Evolutionary conservation across 2,329 filamentous ascomycete species (phyloP).

Genomic region (Exophiala oligosperma): DNA sequence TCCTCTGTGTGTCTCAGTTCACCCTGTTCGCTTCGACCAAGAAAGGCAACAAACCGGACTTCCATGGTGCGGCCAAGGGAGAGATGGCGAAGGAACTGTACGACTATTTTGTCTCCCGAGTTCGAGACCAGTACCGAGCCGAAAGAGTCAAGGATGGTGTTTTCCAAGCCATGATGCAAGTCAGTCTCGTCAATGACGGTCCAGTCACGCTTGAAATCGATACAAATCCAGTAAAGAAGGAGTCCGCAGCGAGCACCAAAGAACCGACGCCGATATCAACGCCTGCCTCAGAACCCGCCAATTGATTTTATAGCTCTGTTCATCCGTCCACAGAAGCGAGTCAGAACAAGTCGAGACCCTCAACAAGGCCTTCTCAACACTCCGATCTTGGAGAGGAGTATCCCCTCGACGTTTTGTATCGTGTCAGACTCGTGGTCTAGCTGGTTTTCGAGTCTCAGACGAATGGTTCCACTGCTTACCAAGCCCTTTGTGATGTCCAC

Average conservation of each 20-base stretch:
- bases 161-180: constrained; percentile 99
- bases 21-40: constrained; percentile 91
- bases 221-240: constrained; percentile 45
- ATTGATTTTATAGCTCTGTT: not conserved
- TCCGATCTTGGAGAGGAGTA: too few species aligned
- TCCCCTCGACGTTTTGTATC: too few species aligned
- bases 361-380: too few species aligned
- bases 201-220: constrained; percentile 53
- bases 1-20: constrained; percentile 98
- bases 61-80: constrained; percentile 80
- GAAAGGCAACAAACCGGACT: constrained; percentile 93
- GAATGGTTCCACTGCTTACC: not conserved
- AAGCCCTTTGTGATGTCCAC: not conserved
- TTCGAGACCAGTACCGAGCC: constrained; percentile 68
- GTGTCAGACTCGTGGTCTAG: not conserved
- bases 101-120: constrained; percentile 75
- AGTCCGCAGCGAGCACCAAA: constrained; percentile 25
- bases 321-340: too few species aligned
- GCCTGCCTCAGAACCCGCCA: constrained; percentile 1
- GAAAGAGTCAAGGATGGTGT: constrained; percentile 90
- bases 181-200: constrained; percentile 84
- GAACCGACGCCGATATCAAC: constrained; percentile 12
- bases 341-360: not conserved
- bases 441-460: not conserved
- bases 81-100: constrained; percentile 80